These are phyloP conservation scores for Trypanosoma theileri DNA, from an alignment of 208 protist genomes.

Conservation along the genomic window DNA sequence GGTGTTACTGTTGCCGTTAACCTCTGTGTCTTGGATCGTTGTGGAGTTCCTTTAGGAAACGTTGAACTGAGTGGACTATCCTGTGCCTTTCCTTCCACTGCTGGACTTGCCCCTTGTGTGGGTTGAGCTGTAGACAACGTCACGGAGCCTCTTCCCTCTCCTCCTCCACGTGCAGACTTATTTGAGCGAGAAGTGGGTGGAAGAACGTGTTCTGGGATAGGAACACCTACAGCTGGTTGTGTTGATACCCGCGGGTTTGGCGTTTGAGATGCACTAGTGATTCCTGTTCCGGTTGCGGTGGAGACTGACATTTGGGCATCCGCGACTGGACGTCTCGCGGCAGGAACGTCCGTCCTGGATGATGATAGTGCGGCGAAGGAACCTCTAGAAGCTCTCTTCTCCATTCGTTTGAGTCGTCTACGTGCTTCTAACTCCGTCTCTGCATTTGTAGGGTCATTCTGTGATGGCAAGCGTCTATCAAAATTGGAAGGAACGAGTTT, in stretches of 20 bases:
- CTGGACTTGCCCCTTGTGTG: too few species aligned
- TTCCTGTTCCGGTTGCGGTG: not conserved
- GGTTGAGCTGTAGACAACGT: too few species aligned
- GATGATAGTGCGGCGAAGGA: not conserved
- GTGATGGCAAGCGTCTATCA: slow-evolving; percentile 61
- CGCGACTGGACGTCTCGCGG: not conserved
- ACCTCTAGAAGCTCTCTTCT: not conserved
- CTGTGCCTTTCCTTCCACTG: too few species aligned
- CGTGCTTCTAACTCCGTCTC: slow-evolving; percentile 59
- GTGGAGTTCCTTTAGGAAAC: too few species aligned
- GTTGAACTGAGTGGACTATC: too few species aligned
- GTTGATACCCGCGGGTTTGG: not conserved
- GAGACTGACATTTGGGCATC: not conserved
- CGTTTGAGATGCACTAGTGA: not conserved
- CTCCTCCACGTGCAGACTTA: not conserved
- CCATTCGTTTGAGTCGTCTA: slow-evolving; percentile 7
- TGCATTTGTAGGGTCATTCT: slow-evolving; percentile 58
- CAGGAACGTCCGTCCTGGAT: not conserved
- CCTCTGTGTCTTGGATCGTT: not conserved
- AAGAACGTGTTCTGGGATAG: slow-evolving; percentile 12
- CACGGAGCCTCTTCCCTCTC: not conserved
- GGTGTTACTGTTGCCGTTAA: not conserved
- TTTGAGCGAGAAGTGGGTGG: not conserved
- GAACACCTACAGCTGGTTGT: not conserved
- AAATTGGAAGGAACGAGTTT: slow-evolving; percentile 60